Evolutionary conservation across 306 rosid species (phyloP).

Genomic region (Malus orientalis): DNA sequence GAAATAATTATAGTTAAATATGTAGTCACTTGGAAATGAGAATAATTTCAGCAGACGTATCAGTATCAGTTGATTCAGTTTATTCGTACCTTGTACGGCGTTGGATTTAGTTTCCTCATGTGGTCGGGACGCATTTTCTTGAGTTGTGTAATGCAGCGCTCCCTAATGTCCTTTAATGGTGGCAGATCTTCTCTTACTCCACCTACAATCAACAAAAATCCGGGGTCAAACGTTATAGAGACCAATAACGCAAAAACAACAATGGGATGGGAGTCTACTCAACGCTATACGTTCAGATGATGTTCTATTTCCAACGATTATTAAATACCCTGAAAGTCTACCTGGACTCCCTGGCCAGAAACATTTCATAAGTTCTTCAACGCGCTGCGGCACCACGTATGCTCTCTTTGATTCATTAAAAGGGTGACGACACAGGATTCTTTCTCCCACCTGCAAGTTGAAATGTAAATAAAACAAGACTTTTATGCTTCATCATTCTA

Average conservation of each 20-base stretch:
- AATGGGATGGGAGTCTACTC: not conserved
- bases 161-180: constrained; percentile 58
- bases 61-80: not conserved
- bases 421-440: constrained; percentile 94
- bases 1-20: not conserved
- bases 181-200: constrained; percentile 55
- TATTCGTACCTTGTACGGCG: constrained; percentile 76
- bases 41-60: constrained; percentile 1
- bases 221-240: not conserved
- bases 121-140: constrained; percentile 91
- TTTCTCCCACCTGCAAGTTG: constrained; percentile 69
- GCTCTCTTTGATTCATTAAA: constrained; percentile 98
- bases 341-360: constrained; percentile 85
- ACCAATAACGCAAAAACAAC: not conserved
- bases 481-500: constrained; percentile 2
- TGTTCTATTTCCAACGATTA: not conserved
- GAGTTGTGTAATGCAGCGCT: constrained; percentile 76
- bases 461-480: constrained; percentile 7
- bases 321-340: constrained; percentile 15
- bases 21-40: not conserved
- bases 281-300: not conserved
- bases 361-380: constrained; percentile 89
- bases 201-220: constrained; percentile 33
- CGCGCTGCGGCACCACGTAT: constrained; percentile 88
- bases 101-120: constrained; percentile 96